phyloP scores from a whole-genome alignment of 176 grass and related monocot genomes.

The Zoysia japonica region DNA sequence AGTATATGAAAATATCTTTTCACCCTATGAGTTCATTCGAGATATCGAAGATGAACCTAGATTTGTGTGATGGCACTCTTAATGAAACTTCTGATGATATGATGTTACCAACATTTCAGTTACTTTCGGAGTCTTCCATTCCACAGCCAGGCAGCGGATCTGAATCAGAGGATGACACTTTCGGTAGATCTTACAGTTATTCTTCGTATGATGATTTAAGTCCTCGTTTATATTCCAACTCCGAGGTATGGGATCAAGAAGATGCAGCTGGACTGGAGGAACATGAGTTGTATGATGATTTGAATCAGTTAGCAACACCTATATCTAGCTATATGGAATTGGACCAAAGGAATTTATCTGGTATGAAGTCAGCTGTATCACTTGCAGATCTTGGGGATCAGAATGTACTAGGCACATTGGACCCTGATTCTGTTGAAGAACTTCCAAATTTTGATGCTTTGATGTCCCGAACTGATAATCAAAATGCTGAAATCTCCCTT shows the following conservation, averaged over 20 bases:
- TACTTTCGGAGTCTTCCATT: slow-evolving; percentile 54
- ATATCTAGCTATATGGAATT: slow-evolving; percentile 62
- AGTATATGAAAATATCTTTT: slow-evolving; percentile 97
- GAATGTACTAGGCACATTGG: slow-evolving; percentile 32
- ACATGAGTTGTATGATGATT: slow-evolving; percentile 37
- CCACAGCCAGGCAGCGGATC: slow-evolving; percentile 59
- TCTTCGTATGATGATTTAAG: slow-evolving; percentile 84
- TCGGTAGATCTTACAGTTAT: slow-evolving; percentile 88
- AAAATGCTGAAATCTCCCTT: slow-evolving; percentile 42
- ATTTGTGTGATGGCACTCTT: slow-evolving; percentile 55
- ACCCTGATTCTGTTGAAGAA: slow-evolving; percentile 47
- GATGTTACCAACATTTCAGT: slow-evolving; percentile 80
- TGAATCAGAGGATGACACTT: slow-evolving; percentile 98
- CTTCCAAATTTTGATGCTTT: slow-evolving; percentile 61
- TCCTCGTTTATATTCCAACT: slow-evolving; percentile 82
- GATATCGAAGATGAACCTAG: slow-evolving; percentile 63
- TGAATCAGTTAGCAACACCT: slow-evolving; percentile 41
- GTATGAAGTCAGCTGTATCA: slow-evolving; percentile 43
- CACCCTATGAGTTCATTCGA: slow-evolving; percentile 69
- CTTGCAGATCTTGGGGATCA: slow-evolving; percentile 40
- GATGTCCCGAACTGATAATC: slow-evolving; percentile 41
- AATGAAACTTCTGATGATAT: slow-evolving; percentile 62
- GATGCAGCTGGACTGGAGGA: slow-evolving; percentile 49
- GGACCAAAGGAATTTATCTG: slow-evolving; percentile 63
- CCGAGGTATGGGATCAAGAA: slow-evolving; percentile 92